Conservation (phyloP, 1,139 yeast genomes). For the Pichia sp. region DNA sequence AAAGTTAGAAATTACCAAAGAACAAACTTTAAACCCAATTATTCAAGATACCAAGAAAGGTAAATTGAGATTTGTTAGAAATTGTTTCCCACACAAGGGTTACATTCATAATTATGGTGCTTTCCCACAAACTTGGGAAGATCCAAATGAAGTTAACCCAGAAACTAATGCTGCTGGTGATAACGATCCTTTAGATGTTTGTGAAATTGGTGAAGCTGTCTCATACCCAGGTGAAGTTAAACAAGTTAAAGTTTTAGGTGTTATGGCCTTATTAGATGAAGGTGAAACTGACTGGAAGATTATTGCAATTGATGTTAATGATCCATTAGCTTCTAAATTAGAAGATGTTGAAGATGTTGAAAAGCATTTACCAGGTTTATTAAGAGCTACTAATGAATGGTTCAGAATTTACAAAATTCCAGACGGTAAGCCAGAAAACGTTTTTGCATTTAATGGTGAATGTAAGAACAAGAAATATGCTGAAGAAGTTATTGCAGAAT, state of each 20-base stretch:
- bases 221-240: slow-evolving; percentile 70
- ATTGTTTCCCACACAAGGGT: slow-evolving; percentile 87
- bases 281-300: slow-evolving; percentile 96
- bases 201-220: slow-evolving; percentile 77
- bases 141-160: slow-evolving; percentile 62
- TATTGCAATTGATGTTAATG: slow-evolving; percentile 67
- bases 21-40: slow-evolving; percentile 66
- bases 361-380: slow-evolving; percentile 69
- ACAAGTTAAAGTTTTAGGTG: slow-evolving; percentile 79
- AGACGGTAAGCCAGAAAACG: slow-evolving; percentile 84
- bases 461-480: slow-evolving; percentile 73
- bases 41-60: slow-evolving; percentile 84
- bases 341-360: slow-evolving; percentile 74
- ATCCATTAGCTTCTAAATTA: slow-evolving; percentile 68
- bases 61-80: slow-evolving; percentile 73
- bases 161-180: slow-evolving; percentile 83
- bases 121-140: slow-evolving; percentile 95
- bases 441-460: slow-evolving; percentile 79
- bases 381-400: slow-evolving; percentile 84
- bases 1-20: slow-evolving; percentile 75
- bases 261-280: slow-evolving; percentile 82
- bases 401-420: slow-evolving; percentile 86
- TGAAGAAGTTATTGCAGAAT: slow-evolving; percentile 61
- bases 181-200: slow-evolving; percentile 85
- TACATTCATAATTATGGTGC: slow-evolving; percentile 93